phyloP scores from a whole-genome alignment of 257 asterid genomes.

The Solanum medicagineum region DNA sequence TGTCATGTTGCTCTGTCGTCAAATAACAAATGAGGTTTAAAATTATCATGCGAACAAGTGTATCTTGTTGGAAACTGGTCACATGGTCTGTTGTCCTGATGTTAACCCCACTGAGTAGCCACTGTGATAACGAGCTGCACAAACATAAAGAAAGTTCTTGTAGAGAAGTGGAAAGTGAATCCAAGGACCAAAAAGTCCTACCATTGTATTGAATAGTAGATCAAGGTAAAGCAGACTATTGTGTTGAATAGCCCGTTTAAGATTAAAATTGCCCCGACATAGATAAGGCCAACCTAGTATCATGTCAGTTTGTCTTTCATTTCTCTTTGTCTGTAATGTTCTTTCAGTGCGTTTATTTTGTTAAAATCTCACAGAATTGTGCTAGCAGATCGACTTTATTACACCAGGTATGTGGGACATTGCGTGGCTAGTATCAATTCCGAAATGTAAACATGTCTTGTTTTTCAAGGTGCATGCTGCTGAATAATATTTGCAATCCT shows the following conservation, averaged over 20 bases:
- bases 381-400: too few relatives aligned
- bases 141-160: slow-evolving; percentile 53
- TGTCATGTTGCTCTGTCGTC: slow-evolving; percentile 69
- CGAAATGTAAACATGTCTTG: too few relatives aligned
- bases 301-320: too few relatives aligned
- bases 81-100: slow-evolving; percentile 70
- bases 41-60: slow-evolving; percentile 41
- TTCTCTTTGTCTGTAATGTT: too few relatives aligned
- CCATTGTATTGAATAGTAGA: slow-evolving; percentile 57
- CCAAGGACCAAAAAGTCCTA: slow-evolving; percentile 57
- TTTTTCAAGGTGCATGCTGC: too few relatives aligned
- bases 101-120: slow-evolving; percentile 40
- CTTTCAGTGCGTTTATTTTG: too few relatives aligned
- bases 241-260: not conserved
- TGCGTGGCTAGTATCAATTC: too few relatives aligned
- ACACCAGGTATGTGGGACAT: too few relatives aligned
- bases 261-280: not conserved
- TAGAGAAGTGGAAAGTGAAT: slow-evolving; percentile 75
- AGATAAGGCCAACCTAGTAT: not conserved
- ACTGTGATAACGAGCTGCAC: slow-evolving; percentile 51
- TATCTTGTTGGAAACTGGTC: slow-evolving; percentile 34
- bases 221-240: not conserved
- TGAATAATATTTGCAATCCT: too few relatives aligned
- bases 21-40: slow-evolving; percentile 51
- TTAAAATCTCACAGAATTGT: too few relatives aligned